These are phyloP conservation scores for Acacia crassicarpa DNA, from an alignment of 306 rosid species.

Conservation along the genomic window DNA sequence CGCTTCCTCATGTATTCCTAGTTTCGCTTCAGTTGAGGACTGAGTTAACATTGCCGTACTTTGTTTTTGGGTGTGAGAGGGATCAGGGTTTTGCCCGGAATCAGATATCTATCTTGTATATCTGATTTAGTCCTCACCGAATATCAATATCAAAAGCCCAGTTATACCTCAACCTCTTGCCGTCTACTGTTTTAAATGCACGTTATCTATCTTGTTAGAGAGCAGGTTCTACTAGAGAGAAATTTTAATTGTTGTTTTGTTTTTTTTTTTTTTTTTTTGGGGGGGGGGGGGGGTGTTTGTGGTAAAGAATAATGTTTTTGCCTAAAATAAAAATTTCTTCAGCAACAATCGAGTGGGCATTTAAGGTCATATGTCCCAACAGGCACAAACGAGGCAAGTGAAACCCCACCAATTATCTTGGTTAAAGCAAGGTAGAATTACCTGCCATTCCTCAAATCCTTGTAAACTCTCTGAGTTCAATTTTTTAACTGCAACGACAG, in stretches of 20 bases:
- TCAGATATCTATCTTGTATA: neutral
- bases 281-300: no score
- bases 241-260: neutral
- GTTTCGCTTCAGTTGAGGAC: neutral
- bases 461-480: slow-evolving; percentile 86
- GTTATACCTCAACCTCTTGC: neutral
- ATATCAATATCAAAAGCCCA: neutral
- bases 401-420: neutral
- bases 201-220: neutral
- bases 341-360: neutral
- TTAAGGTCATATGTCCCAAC: neutral
- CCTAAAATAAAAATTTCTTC: neutral
- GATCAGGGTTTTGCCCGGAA: neutral
- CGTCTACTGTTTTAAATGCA: neutral
- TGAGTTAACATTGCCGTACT: neutral
- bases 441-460: slow-evolving; percentile 95
- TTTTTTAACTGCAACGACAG: slow-evolving; percentile 84
- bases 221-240: neutral
- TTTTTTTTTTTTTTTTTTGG: no score
- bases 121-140: neutral
- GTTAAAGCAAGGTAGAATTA: slow-evolving; percentile 33
- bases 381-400: neutral
- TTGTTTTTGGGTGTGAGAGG: neutral
- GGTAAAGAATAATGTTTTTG: neutral
- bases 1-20: neutral